Base-by-base conservation (phyloP, 768 basidiomycete genomes). In the Auricularia auricula-judae region DNA sequence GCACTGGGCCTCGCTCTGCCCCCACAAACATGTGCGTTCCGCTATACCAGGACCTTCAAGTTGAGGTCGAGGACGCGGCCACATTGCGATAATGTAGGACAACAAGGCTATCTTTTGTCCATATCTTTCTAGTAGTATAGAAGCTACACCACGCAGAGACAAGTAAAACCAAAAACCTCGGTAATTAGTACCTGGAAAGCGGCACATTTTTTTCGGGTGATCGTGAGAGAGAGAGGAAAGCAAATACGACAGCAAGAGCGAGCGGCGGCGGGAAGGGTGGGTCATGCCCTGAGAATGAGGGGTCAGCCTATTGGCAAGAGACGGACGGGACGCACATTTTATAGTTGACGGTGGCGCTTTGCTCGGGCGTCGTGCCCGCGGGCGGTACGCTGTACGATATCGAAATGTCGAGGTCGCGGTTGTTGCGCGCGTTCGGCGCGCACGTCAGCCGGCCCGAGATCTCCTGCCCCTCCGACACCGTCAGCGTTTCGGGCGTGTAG, bases 361-460 rank as follows among this genome's bases (percentile, higher is more conserved):
- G 66, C 36, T 29, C 16, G 4, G 54, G 39, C 21, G 47, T n/a
- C 8, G 5, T 66, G 58, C 67, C 72, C 34, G 66, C 68, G 64
- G 68, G 54, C 63, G 80, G 76, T 36, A 81, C 72, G 70, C 84
- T 78, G 78, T 94, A 97, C 63, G 83, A 77, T 70, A 98, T 83
- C 29, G 75, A 75, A 74, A 99, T 98, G 74, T 98, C 97, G 56
- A 99, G 81, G 72, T 99, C 97, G 58, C 97, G 88, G 74, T 91
- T 91, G 78, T 99, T 99, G 69, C 89, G 85, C 58, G 82, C 80
- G 76, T 99, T 99, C 23, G 97, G 97, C 3, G 87, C 84, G 72
- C 94, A 96, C 18, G 81, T 74, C 51, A 99, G 74, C 47, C 67
- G 75, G 54, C 97, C 97, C 21, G 74, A 76, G 74, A 99, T 85